Evolutionary conservation across 139 green algal species (phyloP).

Genomic region (Gonium pectorale): DNA sequence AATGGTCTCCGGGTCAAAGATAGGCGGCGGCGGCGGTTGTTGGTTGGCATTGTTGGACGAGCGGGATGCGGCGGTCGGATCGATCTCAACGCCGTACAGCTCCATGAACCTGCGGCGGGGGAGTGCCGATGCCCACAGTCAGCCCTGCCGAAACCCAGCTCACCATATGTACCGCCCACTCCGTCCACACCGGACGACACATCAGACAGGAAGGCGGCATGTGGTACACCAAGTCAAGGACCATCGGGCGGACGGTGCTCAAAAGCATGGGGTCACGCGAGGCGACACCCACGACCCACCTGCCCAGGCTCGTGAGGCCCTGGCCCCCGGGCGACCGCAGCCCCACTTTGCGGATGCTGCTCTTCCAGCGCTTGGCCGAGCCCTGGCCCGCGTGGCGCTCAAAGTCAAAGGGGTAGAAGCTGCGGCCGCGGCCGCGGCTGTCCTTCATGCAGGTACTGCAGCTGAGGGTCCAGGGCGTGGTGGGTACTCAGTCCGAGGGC

Average conservation of each 20-base stretch:
- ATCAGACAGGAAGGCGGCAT: too few species aligned
- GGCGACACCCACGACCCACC: too few species aligned
- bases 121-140: too few species aligned
- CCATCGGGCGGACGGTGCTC: too few species aligned
- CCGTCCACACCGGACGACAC: too few species aligned
- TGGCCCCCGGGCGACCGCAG: not conserved
- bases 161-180: too few species aligned
- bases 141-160: too few species aligned
- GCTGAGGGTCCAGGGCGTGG: not conserved
- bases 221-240: too few species aligned
- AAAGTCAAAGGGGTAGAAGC: conserved; percentile 22
- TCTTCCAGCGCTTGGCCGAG: conserved; percentile 23
- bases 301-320: not conserved
- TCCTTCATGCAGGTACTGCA: not conserved
- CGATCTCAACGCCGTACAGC: not conserved
- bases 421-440: not conserved
- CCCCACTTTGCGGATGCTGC: conserved; percentile 14
- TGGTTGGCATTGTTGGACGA: too few species aligned
- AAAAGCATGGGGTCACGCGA: too few species aligned
- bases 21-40: not conserved
- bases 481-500: too few species aligned
- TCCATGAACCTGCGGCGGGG: conserved; percentile 30
- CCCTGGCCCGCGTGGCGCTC: conserved; percentile 21
- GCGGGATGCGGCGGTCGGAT: not conserved
- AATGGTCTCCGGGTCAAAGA: not conserved